These are phyloP conservation scores for Mycena kentingensis DNA, from an alignment of 768 basidiomycete genomes.

Conservation along the genomic window DNA sequence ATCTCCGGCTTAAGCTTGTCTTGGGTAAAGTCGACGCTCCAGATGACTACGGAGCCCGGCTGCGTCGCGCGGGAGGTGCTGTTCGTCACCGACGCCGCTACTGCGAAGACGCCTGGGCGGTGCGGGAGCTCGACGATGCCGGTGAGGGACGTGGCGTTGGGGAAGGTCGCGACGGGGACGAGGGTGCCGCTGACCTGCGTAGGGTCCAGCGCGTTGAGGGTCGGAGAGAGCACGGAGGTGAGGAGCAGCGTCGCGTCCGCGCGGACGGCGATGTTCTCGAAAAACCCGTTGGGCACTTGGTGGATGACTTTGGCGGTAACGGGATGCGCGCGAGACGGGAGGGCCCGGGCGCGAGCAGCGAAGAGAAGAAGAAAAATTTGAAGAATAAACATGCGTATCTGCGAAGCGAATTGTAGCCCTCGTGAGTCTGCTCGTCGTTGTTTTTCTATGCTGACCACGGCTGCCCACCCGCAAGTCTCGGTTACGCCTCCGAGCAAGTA, in stretches of 20 bases:
- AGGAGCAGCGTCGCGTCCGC: not conserved
- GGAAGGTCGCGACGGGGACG: conserved; percentile 1
- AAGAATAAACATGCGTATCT: no score
- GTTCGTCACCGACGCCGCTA: not conserved
- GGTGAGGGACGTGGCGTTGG: conserved; percentile 4
- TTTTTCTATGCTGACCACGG: no score
- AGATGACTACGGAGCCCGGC: conserved; percentile 4
- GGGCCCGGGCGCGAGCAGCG: no score
- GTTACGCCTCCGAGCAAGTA: no score
- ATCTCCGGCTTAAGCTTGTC: not conserved
- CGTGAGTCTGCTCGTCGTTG: no score
- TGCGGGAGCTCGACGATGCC: conserved; percentile 14
- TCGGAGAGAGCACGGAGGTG: conserved; percentile 10
- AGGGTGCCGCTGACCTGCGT: conserved; percentile 3
- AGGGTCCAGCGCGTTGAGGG: conserved; percentile 7
- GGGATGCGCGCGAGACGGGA: no score
- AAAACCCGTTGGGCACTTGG: not conserved
- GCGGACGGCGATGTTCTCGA: conserved; percentile 18
- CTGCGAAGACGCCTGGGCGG: conserved; percentile 6
- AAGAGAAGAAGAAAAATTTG: no score
- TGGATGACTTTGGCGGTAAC: no score
- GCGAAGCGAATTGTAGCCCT: no score
- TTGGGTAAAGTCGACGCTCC: conserved; percentile 13
- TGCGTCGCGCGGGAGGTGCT: not conserved
- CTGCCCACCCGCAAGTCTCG: no score